Evolutionary conservation across 179 eudicot species (phyloP), one percentile per base, ranked within the genome.

Genomic region (Gypsophila paniculata): DNA sequence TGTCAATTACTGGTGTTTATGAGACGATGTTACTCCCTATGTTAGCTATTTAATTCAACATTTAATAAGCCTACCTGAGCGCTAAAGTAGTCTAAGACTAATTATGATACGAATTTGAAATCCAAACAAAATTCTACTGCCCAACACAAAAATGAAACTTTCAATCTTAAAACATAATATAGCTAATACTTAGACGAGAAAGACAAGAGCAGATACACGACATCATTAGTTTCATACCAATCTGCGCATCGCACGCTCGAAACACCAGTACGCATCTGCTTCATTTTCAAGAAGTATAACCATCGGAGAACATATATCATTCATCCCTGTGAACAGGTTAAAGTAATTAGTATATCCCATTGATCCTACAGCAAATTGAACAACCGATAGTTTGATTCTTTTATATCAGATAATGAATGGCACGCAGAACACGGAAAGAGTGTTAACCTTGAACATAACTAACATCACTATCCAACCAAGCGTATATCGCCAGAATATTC

Each of bases 201-300:
- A 68, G 34, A 46, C 23, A 42, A 52, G 23, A 25, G 68, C 74
- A 61, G 60, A 17, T 58, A 42, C 44, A 65, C 19, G 22, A 58
- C 54, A 59, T 52, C 21, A 10, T 51, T 51, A 49, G 71, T 51
- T 68, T 29, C 78, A 75, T 75, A 83, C 86, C 86, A 83, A 73
- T 83, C 86, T 83, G 61, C 82, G 86, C 86, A 83, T 83, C 39
- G 86, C 84, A 54, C 82, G 86, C 74, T 80, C 86, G 72, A 83
- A 83, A 75, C 86, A 83, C 86, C 86, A 83, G 58, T 59, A 83
- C 68, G 86, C 82, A 66, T 83, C 86, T 54, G 86, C 86, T 83
- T 83, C 86, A 77, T 83, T 75, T 69, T 83, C 84, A 72, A 80
- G 72, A 75, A 83, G 86, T 64, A 80, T 78, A 22, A 80, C 65